A percentile compares a stretch with the other conserved stretches of the same genome.
Evolutionary conservation across 495 filamentous ascomycete genomes (phyloP).

Genomic region (Usnea hakonensis): DNA sequence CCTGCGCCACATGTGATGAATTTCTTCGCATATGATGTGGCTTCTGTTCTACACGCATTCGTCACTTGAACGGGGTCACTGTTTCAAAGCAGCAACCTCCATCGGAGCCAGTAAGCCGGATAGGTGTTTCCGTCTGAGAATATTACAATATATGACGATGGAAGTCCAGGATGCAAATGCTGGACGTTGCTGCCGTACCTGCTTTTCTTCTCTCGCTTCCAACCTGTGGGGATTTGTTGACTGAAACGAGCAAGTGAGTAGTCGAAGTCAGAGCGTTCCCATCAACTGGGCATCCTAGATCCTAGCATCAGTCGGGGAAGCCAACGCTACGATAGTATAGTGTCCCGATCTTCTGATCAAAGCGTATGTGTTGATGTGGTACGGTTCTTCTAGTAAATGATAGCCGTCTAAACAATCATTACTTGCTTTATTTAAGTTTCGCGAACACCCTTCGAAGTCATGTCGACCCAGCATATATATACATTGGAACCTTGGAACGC

Average conservation of each 20-base stretch:
- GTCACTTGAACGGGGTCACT: not conserved
- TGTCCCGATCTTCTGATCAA: not conserved
- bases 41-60: not conserved
- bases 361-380: no score
- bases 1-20: not conserved
- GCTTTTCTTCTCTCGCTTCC: not conserved
- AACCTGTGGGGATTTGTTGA: not conserved
- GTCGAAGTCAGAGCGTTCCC: not conserved
- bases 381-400: no score
- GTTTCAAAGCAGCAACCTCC: not conserved
- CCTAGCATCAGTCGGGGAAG: not conserved
- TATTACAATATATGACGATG: not conserved
- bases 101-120: not conserved
- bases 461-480: not conserved
- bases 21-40: not conserved
- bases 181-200: not conserved
- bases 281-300: not conserved
- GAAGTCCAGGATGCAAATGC: not conserved
- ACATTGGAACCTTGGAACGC: not conserved
- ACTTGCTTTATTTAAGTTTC: not conserved
- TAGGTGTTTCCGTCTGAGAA: not conserved
- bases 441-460: not conserved
- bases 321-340: no score
- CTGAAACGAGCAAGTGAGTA: not conserved
- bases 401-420: not conserved